These are phyloP conservation scores for Nicotiana knightiana DNA, from an alignment of 257 asterid genomes.

Conservation along the genomic window DNA sequence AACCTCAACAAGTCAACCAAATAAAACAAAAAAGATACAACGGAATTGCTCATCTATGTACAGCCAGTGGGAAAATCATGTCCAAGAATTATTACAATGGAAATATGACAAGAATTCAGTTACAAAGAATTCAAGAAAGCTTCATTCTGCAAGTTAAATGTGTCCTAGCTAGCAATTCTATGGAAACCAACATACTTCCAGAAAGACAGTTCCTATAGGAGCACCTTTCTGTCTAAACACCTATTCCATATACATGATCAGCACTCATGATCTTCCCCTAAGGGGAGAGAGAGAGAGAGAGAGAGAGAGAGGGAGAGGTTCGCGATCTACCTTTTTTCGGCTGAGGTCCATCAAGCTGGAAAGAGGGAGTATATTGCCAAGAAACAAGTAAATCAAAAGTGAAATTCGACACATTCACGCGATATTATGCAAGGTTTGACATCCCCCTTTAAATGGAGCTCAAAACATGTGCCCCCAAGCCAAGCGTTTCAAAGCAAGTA, in stretches of 20 bases:
- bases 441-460: background rate
- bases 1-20: background rate
- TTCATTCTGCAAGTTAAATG: background rate
- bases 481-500: conserved; percentile 1
- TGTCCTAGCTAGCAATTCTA: conserved; percentile 6
- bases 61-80: background rate
- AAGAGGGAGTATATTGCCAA: background rate
- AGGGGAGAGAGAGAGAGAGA: background rate
- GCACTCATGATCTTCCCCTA: background rate
- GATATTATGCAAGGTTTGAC: background rate
- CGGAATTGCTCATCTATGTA: background rate
- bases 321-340: background rate
- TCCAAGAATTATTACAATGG: background rate
- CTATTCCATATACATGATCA: conserved; percentile 1
- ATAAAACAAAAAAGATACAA: rapidly evolving
- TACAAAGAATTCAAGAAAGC: conserved; percentile 2
- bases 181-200: background rate
- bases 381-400: background rate
- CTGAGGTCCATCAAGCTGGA: background rate
- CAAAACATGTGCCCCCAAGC: background rate
- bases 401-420: background rate
- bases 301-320: background rate
- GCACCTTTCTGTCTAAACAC: background rate
- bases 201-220: background rate
- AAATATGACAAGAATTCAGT: background rate